Evolutionary conservation across 2,329 filamentous ascomycete genomes (phyloP), one percentile per base, ranked within the genome.

Genomic region (Lasiodiplodia theobromae): DNA sequence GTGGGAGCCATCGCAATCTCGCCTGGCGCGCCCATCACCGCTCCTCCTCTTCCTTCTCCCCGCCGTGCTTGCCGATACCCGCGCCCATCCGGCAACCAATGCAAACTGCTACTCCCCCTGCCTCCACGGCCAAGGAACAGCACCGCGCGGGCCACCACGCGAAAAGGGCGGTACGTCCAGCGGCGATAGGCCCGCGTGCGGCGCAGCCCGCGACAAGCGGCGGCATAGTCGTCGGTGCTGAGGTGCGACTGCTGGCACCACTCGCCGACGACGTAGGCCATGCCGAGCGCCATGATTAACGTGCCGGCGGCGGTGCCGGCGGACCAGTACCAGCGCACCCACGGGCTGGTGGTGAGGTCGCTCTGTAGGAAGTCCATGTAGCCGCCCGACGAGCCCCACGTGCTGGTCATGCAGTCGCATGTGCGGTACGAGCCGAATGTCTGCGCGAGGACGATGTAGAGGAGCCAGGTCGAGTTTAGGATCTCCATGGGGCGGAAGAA

Each of bases 341-440:
- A 74, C 1, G 60, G 52, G 18, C 70, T 73, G 38, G 77, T 78
- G 6, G 77, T 77, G 2, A 75, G 75, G 49, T 77, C 74, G 7
- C 38, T 47, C 11, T 75, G 69, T 7, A 54, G 69, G 49, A 78
- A 78, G 62, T 84, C 80, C 38, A 84, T 75, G 65, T 84, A 84
- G 14, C 83, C 82, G n/a, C 80, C 79, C 4, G 69, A 73, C 2
- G 72, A 70, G 0, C 71, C 77, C 79, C 81, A 82, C 5, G 68
- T 74, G 23, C 77, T 79, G 2, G 79, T 77, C 56, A 80, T 76
- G 71, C 83, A 84, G 18, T 76, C 69, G 72, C 82, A 84, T 2
- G 76, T 82, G 66, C 80, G 78, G 70, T 81, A 81, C 25, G 73
- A 73, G 10, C 82, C 82, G 16, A 80, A 78, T 0, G 81, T 82